These are phyloP conservation scores for Lolium rigidum DNA, from an alignment of 176 grass and related monocot species.

Conservation along the genomic window DNA sequence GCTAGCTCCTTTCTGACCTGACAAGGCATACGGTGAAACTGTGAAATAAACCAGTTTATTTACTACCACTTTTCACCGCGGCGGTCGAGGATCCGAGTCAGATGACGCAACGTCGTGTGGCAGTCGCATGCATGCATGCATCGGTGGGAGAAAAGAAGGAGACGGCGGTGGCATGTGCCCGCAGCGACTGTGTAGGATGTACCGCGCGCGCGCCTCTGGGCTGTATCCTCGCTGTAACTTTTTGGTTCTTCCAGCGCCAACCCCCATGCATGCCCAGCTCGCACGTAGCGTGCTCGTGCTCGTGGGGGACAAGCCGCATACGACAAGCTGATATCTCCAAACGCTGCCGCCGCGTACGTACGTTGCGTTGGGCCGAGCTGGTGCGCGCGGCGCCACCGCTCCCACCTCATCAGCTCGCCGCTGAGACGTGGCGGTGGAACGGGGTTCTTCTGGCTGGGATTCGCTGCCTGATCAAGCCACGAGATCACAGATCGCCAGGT, in stretches of 20 bases:
- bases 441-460: not conserved
- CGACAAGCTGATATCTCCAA: conserved; percentile 34
- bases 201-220: conserved; percentile 13
- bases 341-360: conserved; percentile 5
- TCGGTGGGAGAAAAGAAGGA: not conserved
- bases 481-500: not conserved
- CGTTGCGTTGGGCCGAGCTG: not conserved
- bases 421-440: not conserved
- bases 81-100: no score
- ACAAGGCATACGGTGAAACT: no score
- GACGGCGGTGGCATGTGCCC: conserved; percentile 7
- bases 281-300: not conserved
- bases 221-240: conserved; percentile 48
- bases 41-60: no score
- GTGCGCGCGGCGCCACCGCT: not conserved
- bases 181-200: conserved; percentile 3
- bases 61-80: no score
- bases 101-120: conserved; percentile 30
- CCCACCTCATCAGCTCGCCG: not conserved
- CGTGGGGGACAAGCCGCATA: not conserved
- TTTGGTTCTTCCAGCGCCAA: not conserved
- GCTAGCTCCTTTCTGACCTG: no score
- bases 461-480: not conserved
- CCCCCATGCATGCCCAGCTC: not conserved
- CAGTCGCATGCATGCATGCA: not conserved